Percentiles rank a stretch among this genome's conserved stretches.
Evolutionary conservation across 768 basidiomycete species (phyloP).

Genomic region (Roridomyces roridus): DNA sequence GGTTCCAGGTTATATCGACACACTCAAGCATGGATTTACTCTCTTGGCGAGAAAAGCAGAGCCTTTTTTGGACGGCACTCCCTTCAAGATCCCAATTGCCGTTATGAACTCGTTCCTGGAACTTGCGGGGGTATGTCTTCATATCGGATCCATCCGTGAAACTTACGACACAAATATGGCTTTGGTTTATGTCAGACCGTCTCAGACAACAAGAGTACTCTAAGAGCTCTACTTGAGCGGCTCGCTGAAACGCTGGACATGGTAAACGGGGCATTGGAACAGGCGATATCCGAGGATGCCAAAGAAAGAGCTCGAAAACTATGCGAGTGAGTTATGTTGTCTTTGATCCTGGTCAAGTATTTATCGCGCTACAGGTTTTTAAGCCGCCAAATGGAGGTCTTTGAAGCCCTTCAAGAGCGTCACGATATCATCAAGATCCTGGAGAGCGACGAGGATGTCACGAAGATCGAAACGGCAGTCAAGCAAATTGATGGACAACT

Average conservation of each 20-base stretch:
- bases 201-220: neutral
- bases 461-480: neutral
- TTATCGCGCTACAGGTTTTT: neutral
- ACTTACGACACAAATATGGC: no score
- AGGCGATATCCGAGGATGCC: neutral
- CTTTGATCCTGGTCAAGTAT: neutral
- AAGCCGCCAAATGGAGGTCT: neutral
- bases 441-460: neutral
- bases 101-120: neutral
- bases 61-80: constrained; percentile 1
- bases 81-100: constrained; percentile 2
- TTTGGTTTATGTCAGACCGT: no score
- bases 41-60: neutral
- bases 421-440: neutral
- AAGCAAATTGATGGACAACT: neutral
- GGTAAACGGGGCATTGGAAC: neutral
- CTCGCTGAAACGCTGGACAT: neutral
- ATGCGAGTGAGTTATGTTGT: neutral
- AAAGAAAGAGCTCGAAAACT: neutral
- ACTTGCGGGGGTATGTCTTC: neutral
- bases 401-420: neutral
- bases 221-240: neutral
- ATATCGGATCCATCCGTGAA: no score
- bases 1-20: no score
- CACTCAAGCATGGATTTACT: neutral